Conservation (phyloP, 345 rosid species). For the Luvunga scandens region DNA sequence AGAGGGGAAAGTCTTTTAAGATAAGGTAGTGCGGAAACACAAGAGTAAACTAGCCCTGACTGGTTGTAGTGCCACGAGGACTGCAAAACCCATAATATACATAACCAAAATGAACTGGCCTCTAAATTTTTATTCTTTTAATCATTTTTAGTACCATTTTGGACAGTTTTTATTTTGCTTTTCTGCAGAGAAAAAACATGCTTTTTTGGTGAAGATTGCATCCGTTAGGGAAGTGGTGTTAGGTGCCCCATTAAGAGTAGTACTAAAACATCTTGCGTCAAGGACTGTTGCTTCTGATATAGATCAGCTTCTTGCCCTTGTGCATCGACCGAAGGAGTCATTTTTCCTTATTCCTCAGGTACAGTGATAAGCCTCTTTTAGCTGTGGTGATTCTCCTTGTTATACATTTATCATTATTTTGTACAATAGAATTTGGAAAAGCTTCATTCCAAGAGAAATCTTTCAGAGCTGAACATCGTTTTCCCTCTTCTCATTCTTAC, state of each 20-base stretch:
- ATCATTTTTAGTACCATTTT: not conserved
- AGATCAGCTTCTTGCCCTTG: constrained; percentile 66
- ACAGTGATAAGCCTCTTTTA: not conserved
- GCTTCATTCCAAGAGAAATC: not conserved
- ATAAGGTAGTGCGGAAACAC: not conserved
- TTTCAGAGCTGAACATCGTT: not conserved
- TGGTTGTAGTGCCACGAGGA: not conserved
- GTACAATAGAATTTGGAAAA: not conserved
- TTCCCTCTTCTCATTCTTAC: not conserved
- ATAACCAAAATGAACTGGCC: not conserved
- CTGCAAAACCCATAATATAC: not conserved
- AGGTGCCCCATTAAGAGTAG: constrained; percentile 81
- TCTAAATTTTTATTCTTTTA: not conserved
- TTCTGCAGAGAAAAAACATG: constrained; percentile 52
- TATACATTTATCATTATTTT: not conserved
- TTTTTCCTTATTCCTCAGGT: constrained; percentile 88
- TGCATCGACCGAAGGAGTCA: constrained; percentile 93
- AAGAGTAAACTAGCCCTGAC: not conserved
- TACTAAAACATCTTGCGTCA: constrained; percentile 71
- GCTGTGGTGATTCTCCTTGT: not conserved
- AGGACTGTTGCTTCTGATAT: constrained; percentile 59
- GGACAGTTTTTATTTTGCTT: constrained; percentile 14
- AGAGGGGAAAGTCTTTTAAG: not conserved
- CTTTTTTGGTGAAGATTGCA: constrained; percentile 70
- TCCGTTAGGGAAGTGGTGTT: constrained; percentile 87